Evolutionary conservation across 352 stramenopile species (phyloP).

Genomic region (Pythium utonaiense): DNA sequence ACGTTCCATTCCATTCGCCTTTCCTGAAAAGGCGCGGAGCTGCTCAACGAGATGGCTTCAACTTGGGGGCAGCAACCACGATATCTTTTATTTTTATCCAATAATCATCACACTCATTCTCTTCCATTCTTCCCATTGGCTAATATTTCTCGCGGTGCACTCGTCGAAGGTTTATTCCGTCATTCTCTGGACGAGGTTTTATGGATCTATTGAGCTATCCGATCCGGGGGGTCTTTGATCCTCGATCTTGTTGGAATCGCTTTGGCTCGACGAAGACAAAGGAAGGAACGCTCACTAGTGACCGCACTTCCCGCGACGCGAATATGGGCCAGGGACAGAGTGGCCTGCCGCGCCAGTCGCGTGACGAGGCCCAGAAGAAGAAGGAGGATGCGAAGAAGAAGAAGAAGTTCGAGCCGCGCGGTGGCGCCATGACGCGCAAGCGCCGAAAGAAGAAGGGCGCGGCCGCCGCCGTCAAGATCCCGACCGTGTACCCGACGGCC

Average conservation of each 20-base stretch:
- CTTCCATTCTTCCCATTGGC: background rate
- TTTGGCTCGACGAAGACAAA: conserved; percentile 4
- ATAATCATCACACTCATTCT: conserved; percentile 1
- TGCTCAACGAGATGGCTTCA: conserved; percentile 7
- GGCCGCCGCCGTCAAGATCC: conserved; percentile 85
- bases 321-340: conserved; percentile 86
- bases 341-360: conserved; percentile 72
- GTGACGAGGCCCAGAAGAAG: conserved; percentile 83
- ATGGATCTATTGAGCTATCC: background rate
- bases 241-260: background rate
- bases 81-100: conserved; percentile 18
- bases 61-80: background rate
- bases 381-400: conserved; percentile 94
- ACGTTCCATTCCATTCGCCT: background rate
- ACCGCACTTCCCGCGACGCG: no score
- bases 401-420: conserved; percentile 92
- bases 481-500: conserved; percentile 93
- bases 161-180: conserved; percentile 7
- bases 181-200: background rate
- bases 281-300: conserved; percentile 1
- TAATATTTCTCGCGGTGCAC: background rate
- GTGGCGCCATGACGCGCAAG: conserved; percentile 80
- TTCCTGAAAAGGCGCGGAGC: background rate
- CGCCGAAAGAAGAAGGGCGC: conserved; percentile 93
- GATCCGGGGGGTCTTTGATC: background rate